Evolutionary conservation across 139 green algal species (phyloP), one percentile per base, ranked within the genome.

Genomic region (Asterochloris erici): DNA sequence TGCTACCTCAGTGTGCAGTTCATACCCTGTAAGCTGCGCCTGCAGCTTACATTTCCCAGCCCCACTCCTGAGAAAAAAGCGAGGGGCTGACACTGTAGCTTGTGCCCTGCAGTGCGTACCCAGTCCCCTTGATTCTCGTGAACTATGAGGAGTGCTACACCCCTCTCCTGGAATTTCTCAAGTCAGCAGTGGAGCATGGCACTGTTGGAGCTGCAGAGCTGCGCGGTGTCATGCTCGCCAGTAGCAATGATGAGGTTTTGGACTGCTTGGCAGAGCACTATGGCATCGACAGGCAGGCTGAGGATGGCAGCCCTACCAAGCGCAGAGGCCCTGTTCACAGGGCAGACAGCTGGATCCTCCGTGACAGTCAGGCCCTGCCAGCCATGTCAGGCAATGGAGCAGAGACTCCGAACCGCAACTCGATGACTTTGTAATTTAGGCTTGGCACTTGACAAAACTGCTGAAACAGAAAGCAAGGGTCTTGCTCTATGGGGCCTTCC

Each of bases 101-200:
- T 77, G 68, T 14, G 14, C 17, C 66, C 14, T 76, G 83, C 78
- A 86, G 78, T 61, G 81, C 81, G 73, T 81, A 84, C 13, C 66
- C 79, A 14, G 84, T 89, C 47, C 87, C 87, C 26, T 68, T 89
- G 23, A 82, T 89, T 17, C 76, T 90, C 11, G 66, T 84, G 63
- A 91, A 92, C 81, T 92, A 90, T 75, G 88, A 91, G 75, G 91
- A 88, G 26, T 91, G 93, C 77, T 94, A 92, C 69, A 79, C 89
- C 68, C 85, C 86, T 29, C 84, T 91, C 24, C 76, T 91, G 60
- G 21, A 77, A 26, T 90, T 94, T 79, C 84, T 93, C 12, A 74
- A 82, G 70, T 81, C 83, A 12, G 90, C 84, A 73, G 85, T 88
- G 27, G 63, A 64, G 19, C 86, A 89, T 73, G 82, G 83, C 10